Base-by-base conservation (phyloP, 768 basidiomycete genomes). In the Amanita exitialis region DNA sequence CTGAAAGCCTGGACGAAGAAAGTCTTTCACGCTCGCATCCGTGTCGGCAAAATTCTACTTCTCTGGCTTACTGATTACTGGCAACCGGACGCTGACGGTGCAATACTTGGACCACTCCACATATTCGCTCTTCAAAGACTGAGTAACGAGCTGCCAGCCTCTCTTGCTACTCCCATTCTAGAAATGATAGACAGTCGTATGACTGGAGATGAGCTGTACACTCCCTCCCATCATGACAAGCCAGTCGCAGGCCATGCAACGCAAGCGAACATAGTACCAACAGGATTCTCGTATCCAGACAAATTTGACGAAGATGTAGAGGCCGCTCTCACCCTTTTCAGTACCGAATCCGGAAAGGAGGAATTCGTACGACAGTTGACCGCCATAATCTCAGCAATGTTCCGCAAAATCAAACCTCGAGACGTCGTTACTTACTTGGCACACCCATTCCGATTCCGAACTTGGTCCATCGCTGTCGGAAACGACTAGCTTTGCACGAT, bases 61-160 rank as follows among this genome's bases (percentile, higher is more conserved):
- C 67, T 73, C n/a, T 90, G 87, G 87, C 69, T 87, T n/a, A 75
- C 82, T 52, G 64, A 70, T 34, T 76, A 86, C 59, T 90, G 86
- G 86, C 68, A 72, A 32, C 65, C 68, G n/a, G 71, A 71, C 1
- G 60, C 65, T 3, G 87, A 90, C 49, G 57, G 55, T 0, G 65
- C 70, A 3, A 63, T 74, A 16, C 61, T 76, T 44, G 59, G 56
- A 25, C 52, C 47, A 12, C 59, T 69, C 10, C 61, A 62, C 41
- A 18, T 23, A 5, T 66, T 66, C 53, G 56, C 58, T 16, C 6
- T 60, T 3, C 49, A 54, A 12, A 52, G 54, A 6, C 57, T 74
- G 23, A 44, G 61, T 3, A 48, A 47, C 16, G 65, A 64, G 27
- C 56, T 74, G 37, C 65, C 49, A 64, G 7, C 56, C 45, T 20